Evolutionary conservation across 2,329 filamentous ascomycete species (phyloP).

Genomic region (Grosmannia huntii): DNA sequence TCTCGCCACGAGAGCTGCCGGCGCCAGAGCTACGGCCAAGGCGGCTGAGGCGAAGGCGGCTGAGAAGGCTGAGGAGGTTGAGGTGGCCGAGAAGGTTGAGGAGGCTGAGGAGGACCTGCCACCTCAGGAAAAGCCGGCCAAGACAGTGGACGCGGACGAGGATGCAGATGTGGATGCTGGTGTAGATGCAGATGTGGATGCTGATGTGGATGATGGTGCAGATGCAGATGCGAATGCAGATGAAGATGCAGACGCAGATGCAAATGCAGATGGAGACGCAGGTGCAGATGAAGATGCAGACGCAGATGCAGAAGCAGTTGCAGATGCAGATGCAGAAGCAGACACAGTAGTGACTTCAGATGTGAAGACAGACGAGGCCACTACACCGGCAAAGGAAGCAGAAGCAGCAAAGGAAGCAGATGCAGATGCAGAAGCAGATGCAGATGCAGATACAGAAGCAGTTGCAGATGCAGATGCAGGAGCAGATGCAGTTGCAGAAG

Average conservation of each 20-base stretch:
- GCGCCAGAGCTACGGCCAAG: not conserved
- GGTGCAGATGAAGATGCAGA: not conserved
- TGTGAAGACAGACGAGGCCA: not conserved
- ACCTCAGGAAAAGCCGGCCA: not conserved
- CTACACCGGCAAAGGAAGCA: not conserved
- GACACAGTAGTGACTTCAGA: not conserved
- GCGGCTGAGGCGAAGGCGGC: not conserved
- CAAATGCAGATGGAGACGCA: no score
- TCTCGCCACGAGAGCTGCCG: conserved; percentile 2
- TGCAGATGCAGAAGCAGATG: no score
- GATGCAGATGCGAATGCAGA: no score
- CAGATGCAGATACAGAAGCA: no score
- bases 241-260: not conserved
- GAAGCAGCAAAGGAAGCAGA: no score
- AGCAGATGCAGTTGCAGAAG: no score
- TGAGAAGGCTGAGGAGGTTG: no score
- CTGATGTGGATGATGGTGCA: no score
- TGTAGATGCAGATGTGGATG: not conserved
- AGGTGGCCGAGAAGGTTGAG: no score
- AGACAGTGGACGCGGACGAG: not conserved
- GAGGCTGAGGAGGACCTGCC: not conserved
- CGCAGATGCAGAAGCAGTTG: not conserved
- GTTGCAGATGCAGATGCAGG: no score
- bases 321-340: not conserved
- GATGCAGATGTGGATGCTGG: not conserved